Evolutionary conservation across 2,329 filamentous ascomycete species (phyloP).

Genomic region (Furcasterigmium sp.): DNA sequence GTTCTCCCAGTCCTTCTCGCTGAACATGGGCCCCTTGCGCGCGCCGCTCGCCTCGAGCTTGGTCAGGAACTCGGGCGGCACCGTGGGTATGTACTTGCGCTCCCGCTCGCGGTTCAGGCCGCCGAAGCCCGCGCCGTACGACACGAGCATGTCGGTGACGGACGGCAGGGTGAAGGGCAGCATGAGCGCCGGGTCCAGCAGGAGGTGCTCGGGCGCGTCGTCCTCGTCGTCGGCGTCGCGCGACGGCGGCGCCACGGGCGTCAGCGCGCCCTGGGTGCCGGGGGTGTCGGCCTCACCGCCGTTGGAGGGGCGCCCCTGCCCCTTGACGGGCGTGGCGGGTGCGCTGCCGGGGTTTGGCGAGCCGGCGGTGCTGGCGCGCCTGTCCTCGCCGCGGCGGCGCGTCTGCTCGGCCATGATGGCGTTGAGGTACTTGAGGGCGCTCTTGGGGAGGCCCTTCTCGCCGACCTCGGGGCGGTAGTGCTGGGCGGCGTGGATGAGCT

Average conservation of each 20-base stretch:
- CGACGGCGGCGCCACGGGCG: conserved; percentile 18
- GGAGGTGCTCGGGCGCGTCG: conserved; percentile 66
- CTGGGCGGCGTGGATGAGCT: conserved; percentile 85
- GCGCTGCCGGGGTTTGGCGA: conserved; percentile 34
- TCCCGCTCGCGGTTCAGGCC: conserved; percentile 88
- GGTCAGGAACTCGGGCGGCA: conserved; percentile 87
- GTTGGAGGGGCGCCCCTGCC: conserved; percentile 29
- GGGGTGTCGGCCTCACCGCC: conserved; percentile 30
- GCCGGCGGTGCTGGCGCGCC: conserved; percentile 40
- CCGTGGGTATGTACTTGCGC: conserved; percentile 91
- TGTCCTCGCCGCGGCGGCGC: conserved; percentile 48
- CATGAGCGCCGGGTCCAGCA: conserved; percentile 86
- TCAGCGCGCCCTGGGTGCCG: conserved; percentile 35
- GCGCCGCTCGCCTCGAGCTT: conserved; percentile 66
- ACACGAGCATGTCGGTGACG: conserved; percentile 94
- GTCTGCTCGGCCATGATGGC: conserved; percentile 72
- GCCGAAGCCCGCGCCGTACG: conserved; percentile 90
- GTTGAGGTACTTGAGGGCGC: conserved; percentile 78
- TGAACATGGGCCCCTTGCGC: conserved; percentile 51
- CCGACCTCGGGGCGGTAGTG: conserved; percentile 94
- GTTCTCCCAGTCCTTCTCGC: conserved; percentile 62
- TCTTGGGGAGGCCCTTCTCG: conserved; percentile 86
- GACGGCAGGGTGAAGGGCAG: conserved; percentile 93
- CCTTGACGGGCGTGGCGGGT: conserved; percentile 38
- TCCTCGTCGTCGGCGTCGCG: conserved; percentile 54